Evolutionary conservation across 257 asterid species (phyloP).

Genomic region (Penstemon eatonii): DNA sequence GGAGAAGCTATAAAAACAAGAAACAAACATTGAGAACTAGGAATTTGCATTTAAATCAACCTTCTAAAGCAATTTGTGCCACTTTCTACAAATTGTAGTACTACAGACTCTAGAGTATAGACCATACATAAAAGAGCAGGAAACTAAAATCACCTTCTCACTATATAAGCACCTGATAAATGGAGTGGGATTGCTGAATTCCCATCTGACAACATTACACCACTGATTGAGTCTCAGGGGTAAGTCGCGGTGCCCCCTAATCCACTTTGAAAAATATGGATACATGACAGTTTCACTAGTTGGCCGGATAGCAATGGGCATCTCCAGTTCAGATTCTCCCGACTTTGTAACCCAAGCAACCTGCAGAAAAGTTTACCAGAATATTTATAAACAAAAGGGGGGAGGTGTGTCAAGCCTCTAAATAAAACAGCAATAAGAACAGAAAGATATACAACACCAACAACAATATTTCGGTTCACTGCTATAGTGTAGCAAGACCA

Average conservation of each 20-base stretch:
- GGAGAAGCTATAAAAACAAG: neutral
- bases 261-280: constrained; percentile 97
- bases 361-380: constrained; percentile 38
- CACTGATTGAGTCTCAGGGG: constrained; percentile 94
- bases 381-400: neutral
- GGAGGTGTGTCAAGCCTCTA: neutral
- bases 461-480: neutral
- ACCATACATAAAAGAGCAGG: neutral
- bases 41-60: constrained; percentile 11
- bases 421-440: neutral
- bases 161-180: constrained; percentile 72
- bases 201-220: constrained; percentile 99
- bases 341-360: constrained; percentile 99
- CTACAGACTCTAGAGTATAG: neutral
- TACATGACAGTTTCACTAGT: constrained; percentile 99
- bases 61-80: neutral
- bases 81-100: constrained; percentile 14
- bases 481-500: neutral
- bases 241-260: constrained; percentile 96
- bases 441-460: constrained; percentile 3
- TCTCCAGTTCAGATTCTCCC: constrained; percentile 85
- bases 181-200: constrained; percentile 97
- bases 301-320: constrained; percentile 98
- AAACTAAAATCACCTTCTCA: constrained; percentile 18
- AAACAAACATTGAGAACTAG: neutral